A percentile compares a stretch with the other conserved stretches of the same genome.
These are phyloP conservation scores for Nakaseomyces sp. DNA, from an alignment of 1,139 yeast genomes.

Conservation along the genomic window DNA sequence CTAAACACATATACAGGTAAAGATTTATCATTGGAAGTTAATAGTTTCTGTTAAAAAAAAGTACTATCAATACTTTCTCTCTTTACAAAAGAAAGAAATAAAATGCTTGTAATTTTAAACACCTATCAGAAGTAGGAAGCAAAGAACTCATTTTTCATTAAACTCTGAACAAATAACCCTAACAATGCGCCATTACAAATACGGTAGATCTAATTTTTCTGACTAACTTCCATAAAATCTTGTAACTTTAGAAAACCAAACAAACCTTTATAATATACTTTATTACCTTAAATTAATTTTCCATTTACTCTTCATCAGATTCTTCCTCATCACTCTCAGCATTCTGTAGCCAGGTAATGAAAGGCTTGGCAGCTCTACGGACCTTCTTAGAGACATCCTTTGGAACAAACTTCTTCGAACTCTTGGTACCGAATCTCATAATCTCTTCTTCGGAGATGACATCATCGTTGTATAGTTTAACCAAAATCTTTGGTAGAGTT, in stretches of 20 bases:
- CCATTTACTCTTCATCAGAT: slow-evolving; percentile 22
- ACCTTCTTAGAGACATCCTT: slow-evolving; percentile 89
- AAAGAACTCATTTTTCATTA: too few relatives aligned
- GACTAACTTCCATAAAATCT: neutral
- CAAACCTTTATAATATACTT: slow-evolving; percentile 2
- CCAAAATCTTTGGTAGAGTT: slow-evolving; percentile 69
- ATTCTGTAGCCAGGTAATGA: slow-evolving; percentile 86
- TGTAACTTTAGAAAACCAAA: neutral
- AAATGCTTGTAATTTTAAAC: too few relatives aligned
- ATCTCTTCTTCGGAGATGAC: slow-evolving; percentile 75
- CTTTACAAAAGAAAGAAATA: too few relatives aligned
- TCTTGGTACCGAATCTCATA: slow-evolving; percentile 81
- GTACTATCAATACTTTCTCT: neutral
- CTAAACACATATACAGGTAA: slow-evolving; percentile 4
- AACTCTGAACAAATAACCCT: too few relatives aligned
- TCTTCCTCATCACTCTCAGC: slow-evolving; percentile 66
- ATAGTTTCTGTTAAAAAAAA: neutral
- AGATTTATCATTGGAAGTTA: neutral
- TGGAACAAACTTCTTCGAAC: slow-evolving; percentile 87
- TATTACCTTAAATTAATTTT: neutral
- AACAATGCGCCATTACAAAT: too few relatives aligned
- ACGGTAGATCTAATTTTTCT: too few relatives aligned
- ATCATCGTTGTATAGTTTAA: slow-evolving; percentile 75
- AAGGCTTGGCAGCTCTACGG: slow-evolving; percentile 93
- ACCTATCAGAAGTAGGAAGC: neutral